These are phyloP conservation scores for Candida bentonensis DNA, from an alignment of 805 yeast species.

Conservation along the genomic window DNA sequence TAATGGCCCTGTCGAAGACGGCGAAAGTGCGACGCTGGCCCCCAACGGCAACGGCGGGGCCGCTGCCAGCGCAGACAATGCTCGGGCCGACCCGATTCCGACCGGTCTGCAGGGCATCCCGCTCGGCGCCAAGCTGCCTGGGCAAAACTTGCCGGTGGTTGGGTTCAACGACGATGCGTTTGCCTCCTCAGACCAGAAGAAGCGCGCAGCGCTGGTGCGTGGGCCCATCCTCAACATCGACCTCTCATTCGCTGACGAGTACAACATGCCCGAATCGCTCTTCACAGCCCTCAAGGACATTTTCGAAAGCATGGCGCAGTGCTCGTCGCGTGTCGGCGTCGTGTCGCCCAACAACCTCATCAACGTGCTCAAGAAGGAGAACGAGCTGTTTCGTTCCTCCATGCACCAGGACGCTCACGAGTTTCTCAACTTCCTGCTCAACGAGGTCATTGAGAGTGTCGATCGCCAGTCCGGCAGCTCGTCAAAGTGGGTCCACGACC, in stretches of 20 bases:
- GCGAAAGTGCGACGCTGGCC: neutral
- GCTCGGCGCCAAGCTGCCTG: constrained; percentile 26
- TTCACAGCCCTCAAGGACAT: constrained; percentile 68
- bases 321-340: constrained; percentile 56
- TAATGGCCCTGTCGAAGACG: neutral
- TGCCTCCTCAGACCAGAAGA: constrained; percentile 55
- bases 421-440: constrained; percentile 74
- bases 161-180: constrained; percentile 29
- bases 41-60: constrained; percentile 2
- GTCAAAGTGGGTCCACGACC: constrained; percentile 38
- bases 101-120: constrained; percentile 20
- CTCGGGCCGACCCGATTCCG: neutral
- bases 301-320: constrained; percentile 71
- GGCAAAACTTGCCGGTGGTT: constrained; percentile 31
- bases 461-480: constrained; percentile 14
- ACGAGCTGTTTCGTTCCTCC: constrained; percentile 70
- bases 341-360: constrained; percentile 70
- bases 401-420: constrained; percentile 99
- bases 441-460: constrained; percentile 44
- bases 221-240: constrained; percentile 84
- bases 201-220: constrained; percentile 56
- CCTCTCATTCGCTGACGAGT: constrained; percentile 39
- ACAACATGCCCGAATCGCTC: constrained; percentile 35
- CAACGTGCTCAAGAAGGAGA: constrained; percentile 63
- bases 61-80: neutral